phyloP scores from a whole-genome alignment of 2,329 filamentous ascomycete species.

The Alternaria triticina region DNA sequence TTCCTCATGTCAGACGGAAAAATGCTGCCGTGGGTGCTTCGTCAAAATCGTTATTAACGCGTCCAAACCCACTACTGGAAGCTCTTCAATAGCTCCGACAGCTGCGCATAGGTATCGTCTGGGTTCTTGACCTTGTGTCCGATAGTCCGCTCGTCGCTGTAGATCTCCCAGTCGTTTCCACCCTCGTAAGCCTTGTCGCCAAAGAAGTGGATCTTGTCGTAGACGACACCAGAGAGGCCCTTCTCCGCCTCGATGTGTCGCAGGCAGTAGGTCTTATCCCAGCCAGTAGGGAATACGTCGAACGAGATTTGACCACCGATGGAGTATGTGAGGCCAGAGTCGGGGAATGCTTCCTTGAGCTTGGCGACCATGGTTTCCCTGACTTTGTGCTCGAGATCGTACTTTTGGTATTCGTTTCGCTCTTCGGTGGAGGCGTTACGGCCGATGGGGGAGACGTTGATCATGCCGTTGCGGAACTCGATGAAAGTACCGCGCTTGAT shows the following conservation, averaged over 20 bases:
- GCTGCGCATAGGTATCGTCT: conserved; percentile 77
- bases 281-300: conserved; percentile 94
- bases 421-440: conserved; percentile 84
- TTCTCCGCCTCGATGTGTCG: conserved; percentile 84
- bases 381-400: conserved; percentile 78
- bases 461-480: conserved; percentile 91
- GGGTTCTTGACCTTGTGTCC: conserved; percentile 85
- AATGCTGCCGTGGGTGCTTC: neutral
- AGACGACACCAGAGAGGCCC: conserved; percentile 70
- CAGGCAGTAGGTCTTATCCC: conserved; percentile 99
- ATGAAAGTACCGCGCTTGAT: conserved; percentile 84
- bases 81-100: conserved; percentile 76
- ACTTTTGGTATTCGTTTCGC: conserved; percentile 80
- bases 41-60: neutral
- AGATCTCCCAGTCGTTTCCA: conserved; percentile 97
- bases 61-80: conserved; percentile 18
- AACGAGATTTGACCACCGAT: conserved; percentile 98
- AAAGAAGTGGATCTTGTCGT: conserved; percentile 95
- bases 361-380: conserved; percentile 76
- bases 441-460: conserved; percentile 83
- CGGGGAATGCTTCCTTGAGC: conserved; percentile 80
- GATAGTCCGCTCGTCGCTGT: conserved; percentile 76
- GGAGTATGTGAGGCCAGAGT: conserved; percentile 88
- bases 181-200: conserved; percentile 92
- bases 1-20: neutral